These are phyloP conservation scores for Chernovozyma sophiae-reginae DNA, from an alignment of 1,139 yeast species.

Conservation along the genomic window DNA sequence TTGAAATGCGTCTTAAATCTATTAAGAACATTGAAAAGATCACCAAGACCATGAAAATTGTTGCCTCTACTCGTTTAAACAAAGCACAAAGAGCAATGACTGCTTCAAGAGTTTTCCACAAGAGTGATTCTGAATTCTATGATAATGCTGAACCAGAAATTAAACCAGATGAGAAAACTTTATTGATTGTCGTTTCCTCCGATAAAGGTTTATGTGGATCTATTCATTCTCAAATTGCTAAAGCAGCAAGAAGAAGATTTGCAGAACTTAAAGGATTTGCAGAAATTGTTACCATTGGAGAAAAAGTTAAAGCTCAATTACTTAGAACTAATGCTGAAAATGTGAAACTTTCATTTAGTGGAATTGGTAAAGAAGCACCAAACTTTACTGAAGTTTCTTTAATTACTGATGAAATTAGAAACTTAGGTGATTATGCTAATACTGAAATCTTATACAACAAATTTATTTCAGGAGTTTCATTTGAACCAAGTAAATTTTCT, in stretches of 20 bases:
- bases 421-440: constrained; percentile 68
- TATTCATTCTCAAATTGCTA: constrained; percentile 90
- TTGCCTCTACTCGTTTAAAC: constrained; percentile 93
- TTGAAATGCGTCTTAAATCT: constrained; percentile 95
- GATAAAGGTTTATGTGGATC: constrained; percentile 99
- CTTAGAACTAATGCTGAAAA: constrained; percentile 73
- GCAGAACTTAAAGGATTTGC: constrained; percentile 58
- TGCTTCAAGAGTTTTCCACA: constrained; percentile 81
- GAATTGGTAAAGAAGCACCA: constrained; percentile 96
- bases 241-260: constrained; percentile 72
- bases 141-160: constrained; percentile 75
- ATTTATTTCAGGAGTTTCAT: constrained; percentile 83
- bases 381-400: constrained; percentile 85
- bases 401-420: constrained; percentile 78
- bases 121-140: constrained; percentile 75
- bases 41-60: constrained; percentile 99
- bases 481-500: constrained; percentile 73
- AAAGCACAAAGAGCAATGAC: constrained; percentile 96
- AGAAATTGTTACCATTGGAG: constrained; percentile 89
- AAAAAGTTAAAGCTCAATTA: constrained; percentile 86
- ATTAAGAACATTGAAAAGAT: constrained; percentile 98
- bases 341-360: constrained; percentile 74
- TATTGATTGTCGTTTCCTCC: constrained; percentile 84
- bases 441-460: constrained; percentile 83
- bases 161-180: constrained; percentile 52